Evolutionary conservation across 2,329 filamentous ascomycete species (phyloP).

Genomic region (Pseudogymnoascus sp.): DNA sequence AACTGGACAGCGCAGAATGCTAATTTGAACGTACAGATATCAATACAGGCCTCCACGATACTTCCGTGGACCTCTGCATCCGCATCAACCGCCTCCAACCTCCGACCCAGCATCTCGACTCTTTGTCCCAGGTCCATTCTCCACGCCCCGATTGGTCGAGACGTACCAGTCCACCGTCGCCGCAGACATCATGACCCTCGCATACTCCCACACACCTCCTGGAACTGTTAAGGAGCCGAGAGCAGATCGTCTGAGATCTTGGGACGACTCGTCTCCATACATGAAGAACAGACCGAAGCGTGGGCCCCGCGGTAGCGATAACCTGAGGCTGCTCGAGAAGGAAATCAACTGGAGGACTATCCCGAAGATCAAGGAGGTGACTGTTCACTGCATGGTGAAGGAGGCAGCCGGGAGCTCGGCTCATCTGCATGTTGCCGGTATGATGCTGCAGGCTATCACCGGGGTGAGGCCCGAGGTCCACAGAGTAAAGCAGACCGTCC

Average conservation of each 20-base stretch:
- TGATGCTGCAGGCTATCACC: constrained; percentile 79
- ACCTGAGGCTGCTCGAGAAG: constrained; percentile 64
- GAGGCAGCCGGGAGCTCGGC: constrained; percentile 64
- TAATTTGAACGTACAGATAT: constrained; percentile 55
- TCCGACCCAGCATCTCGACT: constrained; percentile 83
- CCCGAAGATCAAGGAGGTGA: constrained; percentile 73
- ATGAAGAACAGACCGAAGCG: constrained; percentile 84
- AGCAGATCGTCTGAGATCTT: constrained; percentile 68
- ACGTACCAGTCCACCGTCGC: constrained; percentile 84
- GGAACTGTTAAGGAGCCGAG: constrained; percentile 54
- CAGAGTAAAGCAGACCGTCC: constrained; percentile 61
- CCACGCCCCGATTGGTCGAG: constrained; percentile 77
- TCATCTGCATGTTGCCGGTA: constrained; percentile 73
- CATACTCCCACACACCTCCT: constrained; percentile 79
- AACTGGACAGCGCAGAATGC: constrained; percentile 12
- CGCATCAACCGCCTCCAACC: constrained; percentile 78
- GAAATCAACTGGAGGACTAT: constrained; percentile 78
- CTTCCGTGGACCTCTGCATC: constrained; percentile 87
- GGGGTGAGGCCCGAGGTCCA: constrained; percentile 68
- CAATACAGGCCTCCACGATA: constrained; percentile 92
- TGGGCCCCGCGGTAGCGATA: constrained; percentile 72
- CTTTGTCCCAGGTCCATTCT: constrained; percentile 88
- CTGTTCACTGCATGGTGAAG: constrained; percentile 69
- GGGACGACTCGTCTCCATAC: constrained; percentile 90
- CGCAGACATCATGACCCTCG: constrained; percentile 79